Percentiles rank a stretch among this genome's conserved stretches.
Evolutionary conservation across 768 basidiomycete genomes (phyloP).

Genomic region (Krasilnikovozyma curviuscula): DNA sequence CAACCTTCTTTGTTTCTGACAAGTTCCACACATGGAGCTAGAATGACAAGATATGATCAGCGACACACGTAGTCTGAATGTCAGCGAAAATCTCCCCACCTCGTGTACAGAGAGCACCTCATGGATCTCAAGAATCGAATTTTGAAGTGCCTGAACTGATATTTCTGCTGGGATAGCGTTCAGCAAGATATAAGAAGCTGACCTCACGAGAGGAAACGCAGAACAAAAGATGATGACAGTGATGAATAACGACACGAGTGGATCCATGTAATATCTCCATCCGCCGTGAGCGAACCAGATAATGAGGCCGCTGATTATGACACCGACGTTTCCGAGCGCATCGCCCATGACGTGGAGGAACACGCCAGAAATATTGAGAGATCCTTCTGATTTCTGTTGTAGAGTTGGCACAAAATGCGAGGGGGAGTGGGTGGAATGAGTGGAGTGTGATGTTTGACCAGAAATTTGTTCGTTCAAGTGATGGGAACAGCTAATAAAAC

Average conservation of each 20-base stretch:
- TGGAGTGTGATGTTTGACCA: too few relatives aligned
- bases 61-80: neutral
- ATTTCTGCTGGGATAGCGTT: slow-evolving; percentile 83
- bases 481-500: too few relatives aligned
- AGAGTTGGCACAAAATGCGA: too few relatives aligned
- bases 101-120: slow-evolving; percentile 72
- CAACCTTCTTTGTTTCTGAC: slow-evolving; percentile 82
- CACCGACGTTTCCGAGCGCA: slow-evolving; percentile 80
- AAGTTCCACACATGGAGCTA: slow-evolving; percentile 96
- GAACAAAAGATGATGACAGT: slow-evolving; percentile 92
- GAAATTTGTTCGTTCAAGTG: too few relatives aligned
- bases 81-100: slow-evolving; percentile 1
- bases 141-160: slow-evolving; percentile 65
- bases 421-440: too few relatives aligned
- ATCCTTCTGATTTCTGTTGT: too few relatives aligned
- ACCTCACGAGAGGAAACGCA: slow-evolving; percentile 66
- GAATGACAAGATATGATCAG: neutral
- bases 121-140: slow-evolving; percentile 57
- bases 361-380: slow-evolving; percentile 98
- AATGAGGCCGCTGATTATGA: slow-evolving; percentile 81
- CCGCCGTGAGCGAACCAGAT: slow-evolving; percentile 46
- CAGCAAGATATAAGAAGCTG: slow-evolving; percentile 80
- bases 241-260: slow-evolving; percentile 78
- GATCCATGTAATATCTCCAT: slow-evolving; percentile 38
- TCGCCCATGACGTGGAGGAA: slow-evolving; percentile 66